Evolutionary conservation across 1,139 yeast species (phyloP).

Genomic region (Candida dubliniensis): DNA sequence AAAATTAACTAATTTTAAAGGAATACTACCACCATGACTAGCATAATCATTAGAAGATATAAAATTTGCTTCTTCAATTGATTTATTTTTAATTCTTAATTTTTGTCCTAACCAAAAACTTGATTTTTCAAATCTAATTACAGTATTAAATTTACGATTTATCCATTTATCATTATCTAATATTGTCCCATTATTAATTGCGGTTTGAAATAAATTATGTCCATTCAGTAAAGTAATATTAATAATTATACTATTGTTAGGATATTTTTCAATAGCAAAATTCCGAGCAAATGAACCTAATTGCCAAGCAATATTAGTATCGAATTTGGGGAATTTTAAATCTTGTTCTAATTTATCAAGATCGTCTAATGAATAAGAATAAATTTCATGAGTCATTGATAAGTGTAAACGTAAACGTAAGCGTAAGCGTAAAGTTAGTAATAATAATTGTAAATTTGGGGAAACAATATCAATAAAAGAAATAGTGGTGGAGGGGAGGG

Average conservation of each 20-base stretch:
- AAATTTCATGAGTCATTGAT: slow-evolving; percentile 16
- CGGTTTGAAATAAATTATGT: slow-evolving; percentile 53
- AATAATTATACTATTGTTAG: slow-evolving; percentile 43
- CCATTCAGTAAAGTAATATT: slow-evolving; percentile 51
- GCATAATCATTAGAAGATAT: slow-evolving; percentile 51
- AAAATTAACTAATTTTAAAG: slow-evolving; percentile 44
- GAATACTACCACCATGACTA: slow-evolving; percentile 64
- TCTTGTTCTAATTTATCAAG: slow-evolving; percentile 19
- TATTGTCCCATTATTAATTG: slow-evolving; percentile 41
- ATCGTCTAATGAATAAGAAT: slow-evolving; percentile 15
- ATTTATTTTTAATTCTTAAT: slow-evolving; percentile 27
- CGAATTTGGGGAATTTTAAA: slow-evolving; percentile 21
- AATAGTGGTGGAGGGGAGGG: no score
- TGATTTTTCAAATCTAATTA: slow-evolving; percentile 52
- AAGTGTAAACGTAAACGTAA: no score
- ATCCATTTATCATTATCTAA: slow-evolving; percentile 63
- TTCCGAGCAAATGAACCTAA: slow-evolving; percentile 37
- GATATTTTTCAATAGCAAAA: slow-evolving; percentile 21
- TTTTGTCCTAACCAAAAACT: slow-evolving; percentile 56
- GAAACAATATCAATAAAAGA: no score
- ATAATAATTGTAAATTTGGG: no score
- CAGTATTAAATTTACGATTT: slow-evolving; percentile 52
- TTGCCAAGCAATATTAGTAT: slow-evolving; percentile 36
- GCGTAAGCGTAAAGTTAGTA: no score
- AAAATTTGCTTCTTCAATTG: slow-evolving; percentile 42